Conservation (phyloP, 176 grass and related monocot species). For the Bolboschoenus planiculmis region DNA sequence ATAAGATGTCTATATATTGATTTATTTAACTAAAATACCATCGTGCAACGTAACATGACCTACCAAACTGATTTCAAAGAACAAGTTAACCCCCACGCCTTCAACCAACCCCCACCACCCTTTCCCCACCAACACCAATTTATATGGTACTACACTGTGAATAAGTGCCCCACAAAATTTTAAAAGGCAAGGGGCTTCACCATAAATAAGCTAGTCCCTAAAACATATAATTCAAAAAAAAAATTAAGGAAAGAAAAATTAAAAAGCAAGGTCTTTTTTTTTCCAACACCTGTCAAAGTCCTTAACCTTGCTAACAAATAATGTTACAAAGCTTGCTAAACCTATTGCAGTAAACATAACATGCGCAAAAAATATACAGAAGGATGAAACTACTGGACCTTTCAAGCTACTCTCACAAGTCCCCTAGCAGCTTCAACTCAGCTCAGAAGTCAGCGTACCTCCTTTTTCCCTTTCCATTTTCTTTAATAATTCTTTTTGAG, state of each 20-base stretch:
- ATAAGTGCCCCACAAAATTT: constrained; percentile 30
- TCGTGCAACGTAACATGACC: constrained; percentile 8
- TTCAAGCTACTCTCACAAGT: neutral
- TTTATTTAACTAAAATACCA: constrained; percentile 11
- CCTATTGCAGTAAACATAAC: constrained; percentile 30
- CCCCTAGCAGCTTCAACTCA: neutral
- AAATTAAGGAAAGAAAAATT: constrained; percentile 12
- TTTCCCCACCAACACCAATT: constrained; percentile 30
- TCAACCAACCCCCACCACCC: constrained; percentile 31
- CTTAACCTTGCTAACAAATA: constrained; percentile 44
- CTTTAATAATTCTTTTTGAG: neutral
- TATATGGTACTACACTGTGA: neutral
- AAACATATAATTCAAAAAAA: constrained; percentile 18
- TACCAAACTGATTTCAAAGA: constrained; percentile 14
- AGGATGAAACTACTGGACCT: constrained; percentile 22
- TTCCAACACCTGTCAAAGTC: neutral
- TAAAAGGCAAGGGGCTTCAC: constrained; percentile 31
- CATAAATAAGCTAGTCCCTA: constrained; percentile 24
- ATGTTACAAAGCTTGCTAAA: constrained; percentile 36
- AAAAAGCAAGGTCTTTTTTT: constrained; percentile 14
- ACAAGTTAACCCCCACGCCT: constrained; percentile 17
- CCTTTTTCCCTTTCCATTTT: neutral
- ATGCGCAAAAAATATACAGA: constrained; percentile 44
- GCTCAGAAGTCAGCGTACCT: constrained; percentile 4
- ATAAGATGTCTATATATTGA: constrained; percentile 12